Evolutionary conservation across 2,329 filamentous ascomycete genomes (phyloP).

Genomic region (Alternaria gansuensis): DNA sequence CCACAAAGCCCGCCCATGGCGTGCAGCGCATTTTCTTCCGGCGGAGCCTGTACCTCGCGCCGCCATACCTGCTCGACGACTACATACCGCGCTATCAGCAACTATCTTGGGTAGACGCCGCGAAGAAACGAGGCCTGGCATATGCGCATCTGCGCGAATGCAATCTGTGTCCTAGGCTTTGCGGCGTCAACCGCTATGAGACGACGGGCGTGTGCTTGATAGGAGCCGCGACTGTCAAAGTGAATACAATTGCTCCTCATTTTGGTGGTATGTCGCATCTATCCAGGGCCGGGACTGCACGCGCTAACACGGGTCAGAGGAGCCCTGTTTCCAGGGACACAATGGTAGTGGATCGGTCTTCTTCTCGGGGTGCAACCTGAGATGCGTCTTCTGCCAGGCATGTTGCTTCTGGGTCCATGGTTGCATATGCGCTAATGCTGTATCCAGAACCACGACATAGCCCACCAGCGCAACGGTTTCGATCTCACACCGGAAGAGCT

Average conservation of each 20-base stretch:
- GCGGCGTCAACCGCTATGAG: constrained; percentile 82
- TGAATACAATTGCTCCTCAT: constrained; percentile 85
- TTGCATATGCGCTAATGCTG: not conserved
- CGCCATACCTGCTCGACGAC: constrained; percentile 74
- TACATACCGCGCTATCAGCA: constrained; percentile 77
- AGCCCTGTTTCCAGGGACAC: constrained; percentile 84
- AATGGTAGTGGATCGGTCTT: constrained; percentile 83
- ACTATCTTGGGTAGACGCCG: constrained; percentile 71
- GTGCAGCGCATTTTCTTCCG: constrained; percentile 4
- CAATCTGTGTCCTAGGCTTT: constrained; percentile 80
- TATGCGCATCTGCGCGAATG: constrained; percentile 80
- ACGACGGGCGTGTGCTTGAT: constrained; percentile 81
- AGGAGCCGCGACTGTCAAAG: constrained; percentile 74
- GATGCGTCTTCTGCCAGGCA: constrained; percentile 65
- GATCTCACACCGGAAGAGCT: constrained; percentile 81
- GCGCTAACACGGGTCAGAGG: constrained; percentile 57
- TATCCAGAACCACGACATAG: constrained; percentile 75
- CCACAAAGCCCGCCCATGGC: not conserved
- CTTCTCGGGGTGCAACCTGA: constrained; percentile 78
- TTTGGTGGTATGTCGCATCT: constrained; percentile 66
- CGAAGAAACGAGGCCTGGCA: constrained; percentile 76
- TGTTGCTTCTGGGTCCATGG: not conserved
- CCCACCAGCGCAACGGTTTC: constrained; percentile 82
- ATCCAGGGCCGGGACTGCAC: fast-evolving
- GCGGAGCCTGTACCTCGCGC: constrained; percentile 62